phyloP scores from a whole-genome alignment of 257 asterid species.

The Linderniella brevidens region DNA sequence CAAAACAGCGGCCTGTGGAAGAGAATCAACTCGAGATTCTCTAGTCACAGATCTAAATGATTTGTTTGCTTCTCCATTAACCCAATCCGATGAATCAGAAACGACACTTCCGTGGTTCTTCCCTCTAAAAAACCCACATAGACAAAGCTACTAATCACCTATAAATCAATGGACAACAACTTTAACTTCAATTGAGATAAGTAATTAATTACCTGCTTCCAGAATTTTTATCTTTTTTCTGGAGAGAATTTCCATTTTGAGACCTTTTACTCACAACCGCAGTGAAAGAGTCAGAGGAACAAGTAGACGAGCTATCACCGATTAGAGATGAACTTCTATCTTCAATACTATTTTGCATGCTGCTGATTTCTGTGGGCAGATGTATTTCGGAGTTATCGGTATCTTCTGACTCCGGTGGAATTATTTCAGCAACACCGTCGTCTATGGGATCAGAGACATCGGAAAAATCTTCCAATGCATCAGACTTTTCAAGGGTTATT shows the following conservation, averaged over 20 bases:
- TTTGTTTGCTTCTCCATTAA: conserved; percentile 24
- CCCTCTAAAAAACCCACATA: conserved; percentile 22
- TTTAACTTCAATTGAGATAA: background rate
- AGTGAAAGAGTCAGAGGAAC: conserved; percentile 82
- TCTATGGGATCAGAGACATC: conserved; percentile 75
- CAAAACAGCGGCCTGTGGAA: conserved; percentile 11
- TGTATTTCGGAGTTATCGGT: conserved; percentile 35
- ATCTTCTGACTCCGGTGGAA: conserved; percentile 44
- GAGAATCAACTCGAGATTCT: conserved; percentile 17
- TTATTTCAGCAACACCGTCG: conserved; percentile 38
- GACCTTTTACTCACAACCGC: conserved; percentile 30
- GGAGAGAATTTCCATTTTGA: conserved; percentile 17
- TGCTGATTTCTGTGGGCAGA: conserved; percentile 31
- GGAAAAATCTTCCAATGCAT: conserved; percentile 47
- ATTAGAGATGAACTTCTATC: conserved; percentile 31
- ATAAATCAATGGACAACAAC: background rate
- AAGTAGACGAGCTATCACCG: conserved; percentile 87
- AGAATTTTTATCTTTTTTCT: conserved; percentile 35
- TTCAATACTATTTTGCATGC: conserved; percentile 41
- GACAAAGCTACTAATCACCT: conserved; percentile 10
- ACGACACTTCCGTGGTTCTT: conserved; percentile 30
- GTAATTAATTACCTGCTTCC: conserved; percentile 30
- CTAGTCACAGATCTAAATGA: conserved; percentile 27
- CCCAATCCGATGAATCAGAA: conserved; percentile 27
- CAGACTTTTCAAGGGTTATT: conserved; percentile 26